phyloP scores from a whole-genome alignment of 225 moss, liverwort and hornwort genomes.

The Pseudoscleropodium purum region DNA sequence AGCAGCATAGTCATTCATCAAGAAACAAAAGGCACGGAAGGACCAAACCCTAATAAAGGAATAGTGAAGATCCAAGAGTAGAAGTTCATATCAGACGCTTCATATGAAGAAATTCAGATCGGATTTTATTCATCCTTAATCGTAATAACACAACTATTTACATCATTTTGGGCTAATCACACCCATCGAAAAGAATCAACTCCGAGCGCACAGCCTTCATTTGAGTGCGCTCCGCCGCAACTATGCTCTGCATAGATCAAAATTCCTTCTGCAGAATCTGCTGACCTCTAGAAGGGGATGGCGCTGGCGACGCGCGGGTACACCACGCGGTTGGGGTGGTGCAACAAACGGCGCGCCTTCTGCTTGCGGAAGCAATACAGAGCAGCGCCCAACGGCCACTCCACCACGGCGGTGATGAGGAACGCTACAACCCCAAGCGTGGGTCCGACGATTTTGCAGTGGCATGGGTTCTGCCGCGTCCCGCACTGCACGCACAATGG shows the following conservation, averaged over 20 bases:
- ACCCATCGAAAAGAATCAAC: not conserved
- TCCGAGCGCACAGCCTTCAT: not conserved
- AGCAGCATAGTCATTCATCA: not conserved
- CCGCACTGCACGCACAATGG: slow-evolving; percentile 64
- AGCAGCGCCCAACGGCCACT: slow-evolving; percentile 54
- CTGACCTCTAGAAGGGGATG: slow-evolving; percentile 34
- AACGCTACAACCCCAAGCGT: slow-evolving; percentile 24
- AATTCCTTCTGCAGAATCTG: not conserved
- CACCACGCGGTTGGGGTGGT: slow-evolving; percentile 50
- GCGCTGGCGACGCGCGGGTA: slow-evolving; percentile 54
- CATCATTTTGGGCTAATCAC: not conserved
- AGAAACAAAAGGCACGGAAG: not conserved
- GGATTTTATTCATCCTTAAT: not conserved
- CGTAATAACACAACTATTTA: not conserved
- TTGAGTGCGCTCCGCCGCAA: no score
- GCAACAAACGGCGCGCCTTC: slow-evolving; percentile 46
- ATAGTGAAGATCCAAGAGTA: no score
- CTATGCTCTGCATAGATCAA: not conserved
- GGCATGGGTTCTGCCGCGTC: slow-evolving; percentile 54
- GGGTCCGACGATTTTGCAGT: slow-evolving; percentile 52
- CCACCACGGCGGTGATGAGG: slow-evolving; percentile 39
- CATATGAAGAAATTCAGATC: not conserved
- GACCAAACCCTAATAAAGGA: not conserved
- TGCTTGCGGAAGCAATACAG: slow-evolving; percentile 49
- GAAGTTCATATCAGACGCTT: not conserved